phyloP scores from a whole-genome alignment of 1,284 basidiomycete genomes.

The Vanrija humicola region DNA sequence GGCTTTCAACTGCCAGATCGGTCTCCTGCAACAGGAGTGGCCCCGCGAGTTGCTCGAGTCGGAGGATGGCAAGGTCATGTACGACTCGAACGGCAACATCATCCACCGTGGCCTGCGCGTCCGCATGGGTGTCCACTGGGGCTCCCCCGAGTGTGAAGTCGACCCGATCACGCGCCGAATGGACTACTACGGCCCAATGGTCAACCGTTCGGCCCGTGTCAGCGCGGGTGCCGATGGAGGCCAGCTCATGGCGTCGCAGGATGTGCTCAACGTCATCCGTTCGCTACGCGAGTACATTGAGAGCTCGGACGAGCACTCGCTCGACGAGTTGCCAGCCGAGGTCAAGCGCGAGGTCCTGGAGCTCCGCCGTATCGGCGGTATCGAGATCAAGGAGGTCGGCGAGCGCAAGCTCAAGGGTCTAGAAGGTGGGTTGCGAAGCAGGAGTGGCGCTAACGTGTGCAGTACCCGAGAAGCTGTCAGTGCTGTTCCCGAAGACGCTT shows the following conservation, averaged over 20 bases:
- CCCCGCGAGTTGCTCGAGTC: conserved; percentile 90
- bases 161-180: conserved; percentile 94
- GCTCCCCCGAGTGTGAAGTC: conserved; percentile 81
- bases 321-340: conserved; percentile 43
- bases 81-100: conserved; percentile 65
- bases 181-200: conserved; percentile 95
- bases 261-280: conserved; percentile 80
- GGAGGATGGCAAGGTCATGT: conserved; percentile 81
- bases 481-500: conserved; percentile 76
- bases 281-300: conserved; percentile 45
- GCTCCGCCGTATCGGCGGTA: conserved; percentile 65
- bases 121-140: conserved; percentile 97
- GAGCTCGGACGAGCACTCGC: conserved; percentile 53
- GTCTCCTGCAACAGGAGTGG: conserved; percentile 84
- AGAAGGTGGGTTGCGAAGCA: conserved; percentile 52
- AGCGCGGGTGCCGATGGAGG: conserved; percentile 81
- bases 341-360: conserved; percentile 47
- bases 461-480: conserved; percentile 76
- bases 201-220: conserved; percentile 87
- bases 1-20: conserved; percentile 83
- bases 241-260: conserved; percentile 88
- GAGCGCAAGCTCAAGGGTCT: conserved; percentile 92
- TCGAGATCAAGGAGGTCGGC: conserved; percentile 68
- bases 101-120: conserved; percentile 88
- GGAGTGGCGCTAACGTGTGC: conserved; percentile 1